phyloP scores from a whole-genome alignment of 192 early-diverging fungal species.

The Podila epicladia region DNA sequence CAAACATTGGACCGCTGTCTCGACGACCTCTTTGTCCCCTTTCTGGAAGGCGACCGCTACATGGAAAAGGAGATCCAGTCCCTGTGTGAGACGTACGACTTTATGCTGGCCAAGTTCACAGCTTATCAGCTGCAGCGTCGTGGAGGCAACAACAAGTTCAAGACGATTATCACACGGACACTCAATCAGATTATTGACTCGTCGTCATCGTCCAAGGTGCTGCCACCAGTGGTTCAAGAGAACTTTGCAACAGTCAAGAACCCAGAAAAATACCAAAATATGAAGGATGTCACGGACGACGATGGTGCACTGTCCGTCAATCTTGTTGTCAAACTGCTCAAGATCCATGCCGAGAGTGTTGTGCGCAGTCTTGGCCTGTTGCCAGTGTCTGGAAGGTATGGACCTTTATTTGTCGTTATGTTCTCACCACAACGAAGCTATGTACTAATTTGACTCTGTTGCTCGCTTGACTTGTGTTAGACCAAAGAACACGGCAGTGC shows the following conservation, averaged over 20 bases:
- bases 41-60: constrained; percentile 90
- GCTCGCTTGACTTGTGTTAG: constrained; percentile 34
- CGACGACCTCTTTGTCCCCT: constrained; percentile 96
- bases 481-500: constrained; percentile 66
- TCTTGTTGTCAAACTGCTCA: constrained; percentile 63
- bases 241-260: constrained; percentile 52
- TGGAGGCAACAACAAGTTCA: constrained; percentile 51
- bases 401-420: not conserved
- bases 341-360: constrained; percentile 82
- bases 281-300: constrained; percentile 38
- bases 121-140: constrained; percentile 54
- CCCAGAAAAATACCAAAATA: constrained; percentile 46
- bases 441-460: not conserved
- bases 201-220: constrained; percentile 16
- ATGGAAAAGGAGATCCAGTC: constrained; percentile 80
- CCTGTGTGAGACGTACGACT: constrained; percentile 68
- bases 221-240: constrained; percentile 40
- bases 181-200: constrained; percentile 51
- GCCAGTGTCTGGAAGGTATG: constrained; percentile 66
- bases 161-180: constrained; percentile 42
- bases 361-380: constrained; percentile 83
- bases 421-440: too few species aligned
- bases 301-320: constrained; percentile 55
- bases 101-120: constrained; percentile 52
- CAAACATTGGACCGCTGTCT: constrained; percentile 87